A percentile compares a stretch with the other conserved stretches of the same genome.
Conservation (phyloP, 208 protist genomes). For the Crithidia expoeki region DNA sequence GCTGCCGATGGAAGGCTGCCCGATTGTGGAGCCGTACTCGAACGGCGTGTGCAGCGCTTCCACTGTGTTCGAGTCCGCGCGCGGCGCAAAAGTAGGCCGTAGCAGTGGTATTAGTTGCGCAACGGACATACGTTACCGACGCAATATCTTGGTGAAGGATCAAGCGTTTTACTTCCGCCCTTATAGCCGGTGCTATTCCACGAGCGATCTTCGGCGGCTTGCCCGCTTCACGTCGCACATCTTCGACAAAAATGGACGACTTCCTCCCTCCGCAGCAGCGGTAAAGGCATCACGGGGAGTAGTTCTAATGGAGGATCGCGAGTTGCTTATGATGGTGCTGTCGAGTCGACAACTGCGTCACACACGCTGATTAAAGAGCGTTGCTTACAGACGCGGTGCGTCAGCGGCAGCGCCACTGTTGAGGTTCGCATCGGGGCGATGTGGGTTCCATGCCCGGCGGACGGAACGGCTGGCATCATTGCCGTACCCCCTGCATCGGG, state of each 20-base stretch:
- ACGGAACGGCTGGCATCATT: constrained; percentile 42
- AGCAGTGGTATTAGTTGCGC: background rate
- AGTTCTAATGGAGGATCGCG: background rate
- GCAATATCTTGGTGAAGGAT: background rate
- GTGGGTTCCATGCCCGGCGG: constrained; percentile 56
- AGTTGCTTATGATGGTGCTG: background rate
- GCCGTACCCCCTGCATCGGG: constrained; percentile 26
- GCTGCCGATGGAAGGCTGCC: constrained; percentile 57
- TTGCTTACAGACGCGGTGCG: constrained; percentile 35
- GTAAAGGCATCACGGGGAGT: background rate
- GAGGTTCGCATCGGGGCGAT: constrained; percentile 39
- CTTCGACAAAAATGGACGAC: background rate
- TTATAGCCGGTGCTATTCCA: constrained; percentile 42
- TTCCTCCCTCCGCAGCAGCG: background rate
- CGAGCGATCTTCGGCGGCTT: constrained; percentile 19
- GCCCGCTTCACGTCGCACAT: background rate
- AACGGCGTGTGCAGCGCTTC: constrained; percentile 35
- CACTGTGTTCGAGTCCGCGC: constrained; percentile 4
- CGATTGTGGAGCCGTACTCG: constrained; percentile 43
- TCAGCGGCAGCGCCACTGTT: constrained; percentile 15
- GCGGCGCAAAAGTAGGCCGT: background rate
- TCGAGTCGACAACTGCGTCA: background rate
- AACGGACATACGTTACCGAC: constrained; percentile 1
- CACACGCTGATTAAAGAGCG: constrained; percentile 20
- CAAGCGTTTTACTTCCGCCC: constrained; percentile 44